phyloP scores from a whole-genome alignment of 75 land plant genomes.

The Cunninghamia lanceolata region DNA sequence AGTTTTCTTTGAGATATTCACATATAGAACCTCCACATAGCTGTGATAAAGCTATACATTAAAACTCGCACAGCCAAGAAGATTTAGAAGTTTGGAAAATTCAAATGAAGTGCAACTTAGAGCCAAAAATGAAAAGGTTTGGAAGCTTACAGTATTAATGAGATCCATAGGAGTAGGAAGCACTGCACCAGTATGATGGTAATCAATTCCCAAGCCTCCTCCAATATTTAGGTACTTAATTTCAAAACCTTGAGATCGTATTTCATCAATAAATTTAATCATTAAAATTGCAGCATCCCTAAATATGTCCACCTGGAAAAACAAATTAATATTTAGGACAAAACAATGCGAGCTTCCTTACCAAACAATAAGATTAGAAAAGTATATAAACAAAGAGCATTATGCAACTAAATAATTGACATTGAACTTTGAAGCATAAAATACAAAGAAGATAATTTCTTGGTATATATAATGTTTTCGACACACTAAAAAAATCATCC shows the following conservation, averaged over 20 bases:
- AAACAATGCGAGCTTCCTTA: neutral
- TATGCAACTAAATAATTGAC: neutral
- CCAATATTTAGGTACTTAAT: constrained; percentile 91
- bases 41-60: neutral
- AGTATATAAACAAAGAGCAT: neutral
- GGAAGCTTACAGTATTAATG: constrained; percentile 64
- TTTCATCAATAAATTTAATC: constrained; percentile 84
- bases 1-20: neutral
- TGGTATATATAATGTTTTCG: neutral
- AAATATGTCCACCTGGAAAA: constrained; percentile 80
- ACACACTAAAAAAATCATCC: neutral
- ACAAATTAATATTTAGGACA: constrained; percentile 2
- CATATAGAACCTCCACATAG: neutral
- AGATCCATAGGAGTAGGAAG: constrained; percentile 96
- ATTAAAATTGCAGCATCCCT: constrained; percentile 89
- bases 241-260: constrained; percentile 78
- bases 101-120: neutral
- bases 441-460: neutral
- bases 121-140: neutral
- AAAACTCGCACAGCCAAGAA: neutral
- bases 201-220: constrained; percentile 97
- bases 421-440: neutral
- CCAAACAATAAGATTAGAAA: neutral
- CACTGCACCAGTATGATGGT: constrained; percentile 81
- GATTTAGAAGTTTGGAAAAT: neutral